Base-by-base conservation (phyloP, 2,329 filamentous ascomycete species). In the Neonectria punicea region DNA sequence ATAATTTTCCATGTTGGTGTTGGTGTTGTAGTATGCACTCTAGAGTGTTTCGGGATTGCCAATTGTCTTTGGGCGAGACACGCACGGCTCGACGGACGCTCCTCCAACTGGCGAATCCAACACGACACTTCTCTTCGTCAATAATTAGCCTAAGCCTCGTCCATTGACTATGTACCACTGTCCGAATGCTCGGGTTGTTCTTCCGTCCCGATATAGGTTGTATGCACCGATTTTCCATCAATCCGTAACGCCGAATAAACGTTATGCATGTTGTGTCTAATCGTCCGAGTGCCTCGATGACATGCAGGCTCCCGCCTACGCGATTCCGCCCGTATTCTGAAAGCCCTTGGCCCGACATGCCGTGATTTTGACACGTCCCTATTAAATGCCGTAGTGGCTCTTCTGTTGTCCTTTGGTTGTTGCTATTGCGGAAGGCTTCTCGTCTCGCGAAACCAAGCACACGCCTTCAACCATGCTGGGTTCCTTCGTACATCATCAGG, bases 401-500 rank as follows among this genome's bases (percentile, higher is more conserved):
- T 51, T 70, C 58, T 46, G 67, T 67, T n/a, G 66, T 68, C 25
- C 30, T 66, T 10, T 68, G 63, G 70, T 8, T 63, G 62, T 28
- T 61, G 68, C 14, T 61, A 41, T 18, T 54, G 32, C 18, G 32
- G 49, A 36, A 44, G 63, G 49, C 47, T 75, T 65, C 25, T 73
- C 58, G 75, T 68, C 49, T 80, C 73, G 16, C 80, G 78, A 63
- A 82, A 65, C 69, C 79, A 81, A 14, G 70, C 74, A 20, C 76
- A 79, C 4, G 80, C 82, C 49, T 77, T 77, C 34, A 82, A 54
- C 85, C 85, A 87, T 1, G 74, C 76, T 1, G 81, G 76, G 57
- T 87, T 83, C 2, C 76, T 77, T 32, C 66, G 74, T 6, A 87
- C 82, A 32, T 81, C 78, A 1, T 80, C 78, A 0, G 85, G 85